Base-by-base conservation (phyloP, 352 stramenopile species). In the Pythium vanterpoolii region DNA sequence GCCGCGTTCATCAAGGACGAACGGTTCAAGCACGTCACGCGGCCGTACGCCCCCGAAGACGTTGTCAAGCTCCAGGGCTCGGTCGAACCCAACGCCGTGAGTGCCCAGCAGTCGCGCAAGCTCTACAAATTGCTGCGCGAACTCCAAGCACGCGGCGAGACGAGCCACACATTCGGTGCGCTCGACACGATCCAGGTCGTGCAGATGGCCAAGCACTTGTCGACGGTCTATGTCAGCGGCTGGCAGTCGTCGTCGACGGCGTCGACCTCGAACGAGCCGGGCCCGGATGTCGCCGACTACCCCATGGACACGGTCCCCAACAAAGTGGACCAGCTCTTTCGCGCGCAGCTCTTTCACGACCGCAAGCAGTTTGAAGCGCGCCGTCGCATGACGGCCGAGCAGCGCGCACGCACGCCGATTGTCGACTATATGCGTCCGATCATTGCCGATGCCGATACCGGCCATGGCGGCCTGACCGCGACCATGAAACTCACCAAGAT, bases 401-500 rank as follows among this genome's bases (percentile, higher is more conserved):
- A 97, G 69, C 83, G 85, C 44, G 73, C 86, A 26, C 85, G 83
- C 52, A 89, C 74, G 10, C 79, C 79, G 8, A 73, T 84, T 13
- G 89, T 98, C n/a, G 97, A 99, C 74, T 99, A 98, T 68, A 62
- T 99, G 44, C 90, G 86, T 24, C 97, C 97, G 5, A 98, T 99
- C 62, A 87, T 99, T 36, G 96, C 96, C 19, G 97, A 99, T 70
- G 97, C 93, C 14, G 97, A 99, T 71, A 99, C 97, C 40, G 97
- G 97, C 51, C 95, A 98, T 73, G 94, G 94, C 36, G 97, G 97
- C 27, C 72, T 99, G 6, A 98, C 89, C 14, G 96, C 96, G 8
- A 94, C 98, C 36, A 99, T 99, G 96, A 99, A 99, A 77, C 72
- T 99, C 24, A 98, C 93, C 36, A 99, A 99, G 79, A 95, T 99